These are phyloP conservation scores for Trichothecium sympodiale DNA, from an alignment of 2,329 filamentous ascomycete genomes.

Conservation along the genomic window DNA sequence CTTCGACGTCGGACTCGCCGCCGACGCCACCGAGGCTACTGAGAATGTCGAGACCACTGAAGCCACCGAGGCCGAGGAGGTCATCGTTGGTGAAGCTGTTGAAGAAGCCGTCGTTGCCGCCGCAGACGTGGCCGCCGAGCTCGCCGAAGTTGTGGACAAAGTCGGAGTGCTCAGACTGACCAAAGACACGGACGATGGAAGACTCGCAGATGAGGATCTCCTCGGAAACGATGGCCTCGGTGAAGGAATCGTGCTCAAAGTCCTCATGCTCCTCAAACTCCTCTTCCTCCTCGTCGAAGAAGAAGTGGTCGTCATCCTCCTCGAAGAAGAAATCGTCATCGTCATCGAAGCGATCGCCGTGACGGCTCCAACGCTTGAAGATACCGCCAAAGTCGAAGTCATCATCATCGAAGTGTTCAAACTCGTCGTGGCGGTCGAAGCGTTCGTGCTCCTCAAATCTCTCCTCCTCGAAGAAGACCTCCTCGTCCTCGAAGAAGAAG, in stretches of 20 bases:
- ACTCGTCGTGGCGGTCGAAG: slow-evolving; percentile 1
- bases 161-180: slow-evolving; percentile 3
- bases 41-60: slow-evolving; percentile 4
- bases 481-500: too few relatives aligned
- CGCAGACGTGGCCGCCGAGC: slow-evolving; percentile 2
- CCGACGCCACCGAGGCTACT: slow-evolving; percentile 3
- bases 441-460: too few relatives aligned
- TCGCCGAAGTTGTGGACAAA: slow-evolving; percentile 4
- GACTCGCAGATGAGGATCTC: not conserved
- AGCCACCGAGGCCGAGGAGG: slow-evolving; percentile 4
- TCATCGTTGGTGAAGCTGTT: slow-evolving; percentile 5
- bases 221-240: not conserved
- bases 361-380: not conserved
- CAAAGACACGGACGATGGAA: slow-evolving; percentile 3
- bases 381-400: not conserved
- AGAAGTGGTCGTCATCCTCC: not conserved
- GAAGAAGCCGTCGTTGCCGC: slow-evolving; percentile 5
- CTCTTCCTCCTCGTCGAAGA: not conserved
- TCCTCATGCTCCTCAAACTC: not conserved
- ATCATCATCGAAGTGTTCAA: not conserved
- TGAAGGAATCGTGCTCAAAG: not conserved
- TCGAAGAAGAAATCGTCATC: not conserved
- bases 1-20: too few relatives aligned
- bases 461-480: too few relatives aligned
- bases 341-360: too few relatives aligned